Evolutionary conservation across 2,329 filamentous ascomycete genomes (phyloP).

Genomic region (Colletotrichum siamense): DNA sequence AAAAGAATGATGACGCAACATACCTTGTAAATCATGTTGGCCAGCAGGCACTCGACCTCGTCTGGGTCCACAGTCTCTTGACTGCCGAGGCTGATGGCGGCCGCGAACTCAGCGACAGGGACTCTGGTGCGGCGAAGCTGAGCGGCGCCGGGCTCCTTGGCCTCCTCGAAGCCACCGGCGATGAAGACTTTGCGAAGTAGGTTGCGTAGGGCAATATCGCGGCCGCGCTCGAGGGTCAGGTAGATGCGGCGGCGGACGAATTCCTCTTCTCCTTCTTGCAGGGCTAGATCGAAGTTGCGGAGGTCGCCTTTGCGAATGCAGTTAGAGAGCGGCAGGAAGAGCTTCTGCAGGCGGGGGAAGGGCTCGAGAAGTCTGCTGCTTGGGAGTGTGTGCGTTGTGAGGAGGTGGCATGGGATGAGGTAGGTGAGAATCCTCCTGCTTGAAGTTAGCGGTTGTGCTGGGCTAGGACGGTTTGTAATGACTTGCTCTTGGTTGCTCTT

Average conservation of each 20-base stretch:
- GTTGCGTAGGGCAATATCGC: conserved; percentile 91
- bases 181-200: conserved; percentile 91
- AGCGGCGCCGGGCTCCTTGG: conserved; percentile 70
- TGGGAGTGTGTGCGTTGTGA: conserved; percentile 87
- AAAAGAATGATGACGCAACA: conserved; percentile 28
- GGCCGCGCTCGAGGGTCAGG: conserved; percentile 87
- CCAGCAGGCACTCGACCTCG: conserved; percentile 93
- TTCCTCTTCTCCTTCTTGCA: conserved; percentile 84
- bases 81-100: conserved; percentile 79
- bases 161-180: conserved; percentile 79
- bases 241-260: conserved; percentile 95
- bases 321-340: conserved; percentile 79
- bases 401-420: conserved; percentile 88
- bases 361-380: conserved; percentile 72
- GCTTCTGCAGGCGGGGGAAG: conserved; percentile 75
- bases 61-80: conserved; percentile 77
- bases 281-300: conserved; percentile 80
- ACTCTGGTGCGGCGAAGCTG: conserved; percentile 77
- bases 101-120: conserved; percentile 82
- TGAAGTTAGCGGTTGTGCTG: neutral
- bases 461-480: neutral
- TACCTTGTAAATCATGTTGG: conserved; percentile 99
- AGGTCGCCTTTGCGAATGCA: conserved; percentile 87
- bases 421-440: conserved; percentile 88
- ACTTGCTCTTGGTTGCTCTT: conserved; percentile 80